Evolutionary conservation across 2,329 filamentous ascomycete species (phyloP), one percentile per base, ranked within the genome.

Genomic region (Botrytis byssoidea): DNA sequence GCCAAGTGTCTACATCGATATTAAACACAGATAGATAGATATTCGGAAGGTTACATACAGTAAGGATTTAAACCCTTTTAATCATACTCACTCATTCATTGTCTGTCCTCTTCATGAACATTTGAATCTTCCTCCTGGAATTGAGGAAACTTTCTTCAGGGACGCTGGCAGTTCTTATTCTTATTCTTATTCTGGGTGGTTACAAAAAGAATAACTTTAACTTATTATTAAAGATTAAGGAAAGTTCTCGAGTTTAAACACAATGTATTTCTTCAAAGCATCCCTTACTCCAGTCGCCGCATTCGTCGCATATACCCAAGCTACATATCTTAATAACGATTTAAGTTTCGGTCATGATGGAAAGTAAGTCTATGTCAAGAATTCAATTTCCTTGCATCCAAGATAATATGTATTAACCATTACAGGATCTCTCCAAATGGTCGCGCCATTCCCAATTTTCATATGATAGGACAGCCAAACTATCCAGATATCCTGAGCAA

Each of bases 401-500:
- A 32, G 20, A 63, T 14, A 25, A 25, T 5, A 25, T 25, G 22
- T 60, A 40, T 72, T 77, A 70, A 79, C 42, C 25, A 40, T 51
- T 25, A 25, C 51, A 81, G 80, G 59, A 78, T 81, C 66, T 81
- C 80, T 44, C 79, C 79, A n/a, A 79, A 81, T 74, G 44, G 74
- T 18, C 76, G 78, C 61, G 77, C 74, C 35, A 75, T 82, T 67
- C 79, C 80, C 29, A 77, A 80, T 64, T 82, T 78, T 72, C 75
- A 81, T 59, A 61, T 82, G 44, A 70, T 74, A n/a, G 80, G 80
- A 68, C 85, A 84, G 63, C 88, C 89, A 42, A 81, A 84, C 75
- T 78, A 82, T 51, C 89, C 89, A 77, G 88, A 92, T 79, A 82
- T 92, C 74, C 89, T 98, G 74, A 97, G 94, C 77, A 95, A 98